Percentiles rank a stretch among this genome's conserved stretches.
These are phyloP conservation scores for Plasmodium gonderi DNA, from an alignment of 169 alveolate species.

Conservation along the genomic window DNA sequence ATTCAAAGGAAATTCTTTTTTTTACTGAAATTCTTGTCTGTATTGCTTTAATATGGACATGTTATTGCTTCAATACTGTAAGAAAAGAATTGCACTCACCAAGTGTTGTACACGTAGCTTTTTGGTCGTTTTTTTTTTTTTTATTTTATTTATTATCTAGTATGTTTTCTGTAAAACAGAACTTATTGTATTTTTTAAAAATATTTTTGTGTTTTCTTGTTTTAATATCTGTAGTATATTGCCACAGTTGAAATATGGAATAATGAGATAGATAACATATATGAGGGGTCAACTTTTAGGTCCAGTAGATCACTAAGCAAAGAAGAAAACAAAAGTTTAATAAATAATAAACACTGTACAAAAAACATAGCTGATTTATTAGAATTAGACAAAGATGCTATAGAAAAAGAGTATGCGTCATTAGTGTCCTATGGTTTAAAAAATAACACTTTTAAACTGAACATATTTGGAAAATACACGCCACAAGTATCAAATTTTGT, in stretches of 20 bases:
- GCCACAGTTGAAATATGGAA: background rate
- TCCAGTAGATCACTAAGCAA: background rate
- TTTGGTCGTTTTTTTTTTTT: background rate
- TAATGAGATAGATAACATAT: background rate
- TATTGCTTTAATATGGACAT: background rate
- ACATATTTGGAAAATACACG: background rate
- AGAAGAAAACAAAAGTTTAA: background rate
- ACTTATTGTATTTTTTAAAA: too few relatives aligned
- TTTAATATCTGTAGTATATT: background rate
- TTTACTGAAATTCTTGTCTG: background rate
- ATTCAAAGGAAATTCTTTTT: background rate
- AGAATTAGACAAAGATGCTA: background rate
- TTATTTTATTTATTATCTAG: background rate
- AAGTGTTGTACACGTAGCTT: too few relatives aligned
- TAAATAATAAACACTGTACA: background rate
- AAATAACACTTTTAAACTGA: background rate
- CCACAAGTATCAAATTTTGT: background rate
- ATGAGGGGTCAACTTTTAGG: background rate
- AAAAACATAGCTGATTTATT: background rate
- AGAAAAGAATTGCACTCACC: background rate
- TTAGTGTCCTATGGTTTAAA: background rate
- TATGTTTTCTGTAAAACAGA: too few relatives aligned
- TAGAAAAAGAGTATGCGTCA: background rate
- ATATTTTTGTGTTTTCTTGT: background rate
- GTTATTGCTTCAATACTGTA: background rate